Evolutionary conservation across 768 basidiomycete species (phyloP).

Genomic region (Crucibulum laeve): DNA sequence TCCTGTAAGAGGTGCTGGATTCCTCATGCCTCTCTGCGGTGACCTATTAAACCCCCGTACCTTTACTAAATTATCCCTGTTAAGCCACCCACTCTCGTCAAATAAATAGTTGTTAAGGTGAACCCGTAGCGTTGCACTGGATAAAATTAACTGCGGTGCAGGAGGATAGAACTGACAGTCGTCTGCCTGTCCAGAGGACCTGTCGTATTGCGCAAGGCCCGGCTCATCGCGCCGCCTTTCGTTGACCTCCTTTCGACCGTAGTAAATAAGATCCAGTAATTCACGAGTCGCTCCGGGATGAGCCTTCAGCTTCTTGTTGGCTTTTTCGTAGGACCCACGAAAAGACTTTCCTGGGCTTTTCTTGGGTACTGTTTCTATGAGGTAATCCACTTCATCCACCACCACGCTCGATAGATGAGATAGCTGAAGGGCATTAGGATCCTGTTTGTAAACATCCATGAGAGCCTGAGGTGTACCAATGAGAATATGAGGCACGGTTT

Average conservation of each 20-base stretch:
- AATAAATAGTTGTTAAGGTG: conserved; percentile 51
- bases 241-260: conserved; percentile 23
- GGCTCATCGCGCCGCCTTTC: conserved; percentile 11
- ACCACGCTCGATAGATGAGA: conserved; percentile 50
- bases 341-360: conserved; percentile 34
- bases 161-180: neutral
- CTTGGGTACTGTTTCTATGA: conserved; percentile 51
- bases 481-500: conserved; percentile 58
- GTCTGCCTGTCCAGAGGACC: neutral
- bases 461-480: conserved; percentile 71
- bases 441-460: conserved; percentile 46
- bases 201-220: conserved; percentile 5
- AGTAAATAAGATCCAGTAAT: conserved; percentile 56
- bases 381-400: conserved; percentile 75
- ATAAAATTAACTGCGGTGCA: conserved; percentile 59
- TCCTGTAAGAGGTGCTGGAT: too few species aligned
- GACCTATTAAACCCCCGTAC: conserved; percentile 23
- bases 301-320: conserved; percentile 34
- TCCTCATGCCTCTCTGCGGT: neutral
- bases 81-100: conserved; percentile 57
- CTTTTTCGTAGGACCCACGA: conserved; percentile 28
- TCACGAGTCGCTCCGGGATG: conserved; percentile 59
- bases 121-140: conserved; percentile 66
- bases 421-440: conserved; percentile 40
- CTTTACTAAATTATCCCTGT: conserved; percentile 35